Evolutionary conservation across 768 basidiomycete genomes (phyloP), one percentile per base, ranked within the genome.

Genomic region (Calocybe gangraenosa): DNA sequence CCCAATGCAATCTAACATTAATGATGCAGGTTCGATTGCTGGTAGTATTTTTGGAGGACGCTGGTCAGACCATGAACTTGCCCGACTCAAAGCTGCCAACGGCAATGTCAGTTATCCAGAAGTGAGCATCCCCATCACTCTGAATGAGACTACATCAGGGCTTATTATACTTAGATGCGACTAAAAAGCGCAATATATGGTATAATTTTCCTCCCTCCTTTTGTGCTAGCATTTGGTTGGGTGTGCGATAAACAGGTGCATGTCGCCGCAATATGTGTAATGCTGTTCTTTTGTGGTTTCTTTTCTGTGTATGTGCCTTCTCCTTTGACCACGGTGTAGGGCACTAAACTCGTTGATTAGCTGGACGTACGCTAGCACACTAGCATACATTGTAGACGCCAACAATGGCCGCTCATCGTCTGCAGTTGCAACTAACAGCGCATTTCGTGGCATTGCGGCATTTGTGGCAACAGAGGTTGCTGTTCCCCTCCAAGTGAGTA

Each of bases 321-420:
- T 20, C n/a, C 13, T 37, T 7, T 20, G 13, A 7, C 10, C 17
- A 28, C 3, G 47, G 25, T 41, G 13, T 8, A 14, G 18, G 14
- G 11, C n/a, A n/a, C 33, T 14, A 23, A 14, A 15, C 1, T 22
- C 40, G 9, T 22, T 35, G 7, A 13, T n/a, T 19, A 72, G 70
- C 41, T 71, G 67, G 64, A 78, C 82, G 38, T 85, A 87, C 58
- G 65, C 80, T 13, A 79, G 80, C 40, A 84, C 86, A 0, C 65
- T 94, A 22, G 85, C 92, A 0, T 94, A 92, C 55, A 71, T 93
- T 25, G 89, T 93, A 13, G 92, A 96, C 54, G 80, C 89, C 3
- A 96, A 94, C 59, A 69, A 73, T 5, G 92, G 92, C 7, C 76
- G 87, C 21, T 87, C 87, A 2, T 80, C 84, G 3, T 79, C 79